Percentiles rank a stretch among this genome's conserved stretches.
Conservation (phyloP, 1,284 basidiomycete genomes). For the Mrakiaceae sp. region DNA sequence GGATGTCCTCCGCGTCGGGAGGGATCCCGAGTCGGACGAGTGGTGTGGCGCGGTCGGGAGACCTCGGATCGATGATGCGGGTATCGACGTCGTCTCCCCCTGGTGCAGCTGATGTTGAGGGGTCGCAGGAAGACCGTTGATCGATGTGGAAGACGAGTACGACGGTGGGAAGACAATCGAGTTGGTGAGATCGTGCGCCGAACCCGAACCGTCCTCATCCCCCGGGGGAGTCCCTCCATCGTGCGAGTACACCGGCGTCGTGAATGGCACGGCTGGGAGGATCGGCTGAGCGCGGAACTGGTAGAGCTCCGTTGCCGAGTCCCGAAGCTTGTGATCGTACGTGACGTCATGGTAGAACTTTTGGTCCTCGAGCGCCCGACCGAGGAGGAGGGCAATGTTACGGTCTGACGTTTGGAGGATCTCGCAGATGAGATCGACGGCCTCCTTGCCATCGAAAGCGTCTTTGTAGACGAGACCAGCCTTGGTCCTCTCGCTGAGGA, state of each 20-base stretch:
- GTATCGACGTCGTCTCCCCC: too few species aligned
- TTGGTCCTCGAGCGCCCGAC: conserved; percentile 90
- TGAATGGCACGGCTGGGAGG: conserved; percentile 21
- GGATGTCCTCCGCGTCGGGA: too few species aligned
- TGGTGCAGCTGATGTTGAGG: too few species aligned
- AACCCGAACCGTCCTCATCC: conserved; percentile 3
- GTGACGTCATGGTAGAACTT: conserved; percentile 99
- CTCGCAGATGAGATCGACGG: conserved; percentile 89
- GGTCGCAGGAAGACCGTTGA: too few species aligned
- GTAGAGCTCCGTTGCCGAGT: conserved; percentile 81
- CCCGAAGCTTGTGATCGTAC: conserved; percentile 90
- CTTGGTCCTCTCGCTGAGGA: conserved; percentile 68
- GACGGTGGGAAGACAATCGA: too few species aligned
- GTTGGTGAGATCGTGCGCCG: not conserved
- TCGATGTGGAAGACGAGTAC: too few species aligned
- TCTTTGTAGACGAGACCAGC: conserved; percentile 94
- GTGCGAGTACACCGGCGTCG: conserved; percentile 7
- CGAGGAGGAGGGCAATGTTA: conserved; percentile 85
- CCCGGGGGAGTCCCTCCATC: conserved; percentile 9
- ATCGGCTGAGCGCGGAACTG: conserved; percentile 52
- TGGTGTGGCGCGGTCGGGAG: too few species aligned
- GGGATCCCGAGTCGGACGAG: too few species aligned
- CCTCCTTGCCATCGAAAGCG: conserved; percentile 91
- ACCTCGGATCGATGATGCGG: too few species aligned
- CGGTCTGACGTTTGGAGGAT: conserved; percentile 98